Evolutionary conservation across 2,329 filamentous ascomycete genomes (phyloP), one percentile per base, ranked within the genome.

Genomic region (Xylaria sp.): DNA sequence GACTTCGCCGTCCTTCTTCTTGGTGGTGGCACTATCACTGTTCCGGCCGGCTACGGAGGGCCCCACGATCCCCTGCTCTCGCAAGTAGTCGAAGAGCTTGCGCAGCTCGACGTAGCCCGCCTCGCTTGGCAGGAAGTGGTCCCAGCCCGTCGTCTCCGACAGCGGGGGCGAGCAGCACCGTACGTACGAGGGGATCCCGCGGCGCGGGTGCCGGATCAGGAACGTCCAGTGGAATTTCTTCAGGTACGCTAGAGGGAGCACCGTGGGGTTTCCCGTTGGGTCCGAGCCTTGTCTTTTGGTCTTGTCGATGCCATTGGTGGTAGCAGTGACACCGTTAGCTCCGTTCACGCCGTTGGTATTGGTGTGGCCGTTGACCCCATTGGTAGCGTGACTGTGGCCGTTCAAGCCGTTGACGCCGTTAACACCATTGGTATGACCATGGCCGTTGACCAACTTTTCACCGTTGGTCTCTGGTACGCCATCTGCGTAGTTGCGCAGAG

Each of bases 131-230:
- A 94, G 90, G 85, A 97, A 98, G 78, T 94, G 84, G 80, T 91
- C 86, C 84, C 97, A 98, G 8, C 94, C 93, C 0, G 95, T 98
- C 70, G 93, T 82, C 56, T 91, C 84, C 77, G 92, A 90, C 66
- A 98, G 86, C 0, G 96, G 96, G 15, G 96, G 94, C 63, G 97
- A 88, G 59, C 93, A 97, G 87, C 95, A 98, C 75, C 95, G 92
- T 86, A 92, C 97, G 85, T 95, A 98, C 56, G 93, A 97, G 8
- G 96, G 96, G 73, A 98, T 94, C 76, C 93, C 92, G 78, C 90
- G 90, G 76, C 93, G 90, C n/a, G 96, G 96, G 80, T 98, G 94
- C 66, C 96, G 94, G 84, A 99, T 98, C 72, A 98, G 87, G 83
- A 99, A 98, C 25, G 94, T 93, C 83, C 95, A 98, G 81, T 98